Conservation (phyloP, 768 basidiomycete genomes). For the Suillus tomentosus region DNA sequence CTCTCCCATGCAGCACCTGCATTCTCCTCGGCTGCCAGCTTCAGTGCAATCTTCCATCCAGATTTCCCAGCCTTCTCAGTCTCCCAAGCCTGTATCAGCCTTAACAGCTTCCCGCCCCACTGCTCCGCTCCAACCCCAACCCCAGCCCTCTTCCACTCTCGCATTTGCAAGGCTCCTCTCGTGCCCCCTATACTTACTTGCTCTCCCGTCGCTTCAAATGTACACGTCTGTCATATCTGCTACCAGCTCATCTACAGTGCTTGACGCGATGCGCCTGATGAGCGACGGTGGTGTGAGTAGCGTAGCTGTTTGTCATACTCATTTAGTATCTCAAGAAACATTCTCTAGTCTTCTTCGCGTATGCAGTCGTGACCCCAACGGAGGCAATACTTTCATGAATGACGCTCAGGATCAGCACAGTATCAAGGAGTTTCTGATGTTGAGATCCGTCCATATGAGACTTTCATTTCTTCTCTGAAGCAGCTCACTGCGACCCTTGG, state of each 20-base stretch:
- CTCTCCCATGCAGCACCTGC: background rate
- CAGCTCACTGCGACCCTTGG: conserved; percentile 42
- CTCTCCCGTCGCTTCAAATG: conserved; percentile 66
- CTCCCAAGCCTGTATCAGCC: conserved; percentile 2
- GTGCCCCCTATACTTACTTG: conserved; percentile 55
- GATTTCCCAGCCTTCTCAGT: conserved; percentile 5
- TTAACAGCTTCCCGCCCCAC: conserved; percentile 4
- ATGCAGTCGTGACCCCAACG: conserved; percentile 72
- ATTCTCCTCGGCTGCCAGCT: conserved; percentile 10
- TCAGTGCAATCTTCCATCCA: conserved; percentile 4
- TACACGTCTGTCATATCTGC: conserved; percentile 64
- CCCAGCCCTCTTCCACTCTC: conserved; percentile 30
- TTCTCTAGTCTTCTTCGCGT: conserved; percentile 82
- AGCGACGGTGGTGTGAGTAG: conserved; percentile 85
- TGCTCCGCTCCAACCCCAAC: conserved; percentile 4
- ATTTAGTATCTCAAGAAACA: background rate
- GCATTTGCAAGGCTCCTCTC: conserved; percentile 48
- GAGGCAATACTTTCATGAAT: conserved; percentile 64
- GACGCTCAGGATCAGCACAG: conserved; percentile 44
- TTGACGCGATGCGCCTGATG: conserved; percentile 86
- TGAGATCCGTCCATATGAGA: conserved; percentile 68
- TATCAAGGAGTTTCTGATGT: conserved; percentile 47
- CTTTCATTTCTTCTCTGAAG: conserved; percentile 66
- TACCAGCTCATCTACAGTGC: conserved; percentile 58
- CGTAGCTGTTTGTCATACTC: conserved; percentile 54